These are phyloP conservation scores for Pseudocercospora vitis DNA, from an alignment of 2,329 filamentous ascomycete species.

Conservation along the genomic window DNA sequence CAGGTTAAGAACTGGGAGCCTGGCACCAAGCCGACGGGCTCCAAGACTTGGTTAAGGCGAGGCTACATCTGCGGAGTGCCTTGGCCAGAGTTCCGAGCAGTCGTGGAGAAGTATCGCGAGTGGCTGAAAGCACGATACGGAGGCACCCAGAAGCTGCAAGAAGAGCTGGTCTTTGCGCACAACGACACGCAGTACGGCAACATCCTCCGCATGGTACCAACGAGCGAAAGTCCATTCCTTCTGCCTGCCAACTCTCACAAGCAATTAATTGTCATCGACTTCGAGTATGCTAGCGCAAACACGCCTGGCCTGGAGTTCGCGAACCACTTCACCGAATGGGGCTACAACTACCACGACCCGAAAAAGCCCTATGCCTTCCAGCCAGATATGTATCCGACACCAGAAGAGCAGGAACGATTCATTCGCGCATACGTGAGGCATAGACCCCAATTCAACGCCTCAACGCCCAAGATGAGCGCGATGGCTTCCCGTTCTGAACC, in stretches of 20 bases:
- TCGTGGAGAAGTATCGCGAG: conserved; percentile 73
- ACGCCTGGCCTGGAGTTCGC: conserved; percentile 85
- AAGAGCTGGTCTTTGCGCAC: conserved; percentile 88
- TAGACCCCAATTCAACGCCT: conserved; percentile 63
- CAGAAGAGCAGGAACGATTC: conserved; percentile 80
- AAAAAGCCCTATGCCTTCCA: conserved; percentile 63
- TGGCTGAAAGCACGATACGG: conserved; percentile 74
- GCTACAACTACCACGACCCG: conserved; percentile 90
- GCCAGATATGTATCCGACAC: conserved; percentile 68
- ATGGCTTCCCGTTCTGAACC: conserved; percentile 36
- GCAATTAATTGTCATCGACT: conserved; percentile 95
- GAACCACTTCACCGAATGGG: conserved; percentile 98
- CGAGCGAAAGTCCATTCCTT: conserved; percentile 76
- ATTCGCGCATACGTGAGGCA: conserved; percentile 85
- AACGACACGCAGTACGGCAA: conserved; percentile 99
- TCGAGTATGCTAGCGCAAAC: conserved; percentile 94
- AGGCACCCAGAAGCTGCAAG: conserved; percentile 63
- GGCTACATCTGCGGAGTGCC: conserved; percentile 83
- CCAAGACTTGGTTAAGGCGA: conserved; percentile 63
- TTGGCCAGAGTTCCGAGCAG: conserved; percentile 74
- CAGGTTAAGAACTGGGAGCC: conserved; percentile 55
- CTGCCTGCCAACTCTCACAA: conserved; percentile 92
- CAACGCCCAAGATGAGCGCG: conserved; percentile 27
- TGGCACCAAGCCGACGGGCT: conserved; percentile 42
- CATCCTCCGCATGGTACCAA: conserved; percentile 74